Base-by-base conservation (phyloP, 176 grass and related monocot genomes). In the Microstegium vimineum region DNA sequence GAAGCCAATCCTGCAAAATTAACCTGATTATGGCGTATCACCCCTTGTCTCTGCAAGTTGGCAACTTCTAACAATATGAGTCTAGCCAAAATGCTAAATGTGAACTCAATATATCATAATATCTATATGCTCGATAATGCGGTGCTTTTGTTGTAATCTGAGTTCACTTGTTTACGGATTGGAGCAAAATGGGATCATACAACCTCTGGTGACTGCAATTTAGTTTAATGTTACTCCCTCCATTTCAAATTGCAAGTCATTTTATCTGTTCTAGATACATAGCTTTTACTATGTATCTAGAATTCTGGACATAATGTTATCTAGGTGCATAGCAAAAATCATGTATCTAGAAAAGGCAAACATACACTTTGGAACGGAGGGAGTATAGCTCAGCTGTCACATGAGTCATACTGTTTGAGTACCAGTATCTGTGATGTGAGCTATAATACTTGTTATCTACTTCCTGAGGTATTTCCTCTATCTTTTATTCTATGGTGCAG, bases 401-500 rank as follows among this genome's bases (percentile, higher is more conserved):
- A 26, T 63, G 61, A 15, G 49, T 63, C 59, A n/a, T 77, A 61
- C 27, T 6, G 32, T 66, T 41, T 40, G 27, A 43, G 22, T 23
- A 2, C 15, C 30, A 70, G 4, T 87, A 43, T 62, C 69, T 72
- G 17, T 81, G n/a, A n/a, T n/a, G n/a, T n/a, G 6, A 30, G 22
- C 31, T 75, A 57, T 80, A 26, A 43, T 41, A 67, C 7, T 41
- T 68, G n/a, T 37, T 34, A 30, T 81, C 28, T 91, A 41, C 72
- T 81, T 83, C 6, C 40, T 85, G 40, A 47, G 9, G 17, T 31
- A 9, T 84, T n/a, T 69, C 34, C 43, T 73, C 33, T 86, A n/a
- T 88, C 78, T 85, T 42, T 35, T 9, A 8, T 71, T 88, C 74
- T 85, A 51, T 42, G 10, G 10, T 67, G 69, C 83, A 99, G 96